A percentile compares a stretch with the other conserved stretches of the same genome.
Conservation (phyloP, 768 basidiomycete genomes). For the Piloderma croceum region DNA sequence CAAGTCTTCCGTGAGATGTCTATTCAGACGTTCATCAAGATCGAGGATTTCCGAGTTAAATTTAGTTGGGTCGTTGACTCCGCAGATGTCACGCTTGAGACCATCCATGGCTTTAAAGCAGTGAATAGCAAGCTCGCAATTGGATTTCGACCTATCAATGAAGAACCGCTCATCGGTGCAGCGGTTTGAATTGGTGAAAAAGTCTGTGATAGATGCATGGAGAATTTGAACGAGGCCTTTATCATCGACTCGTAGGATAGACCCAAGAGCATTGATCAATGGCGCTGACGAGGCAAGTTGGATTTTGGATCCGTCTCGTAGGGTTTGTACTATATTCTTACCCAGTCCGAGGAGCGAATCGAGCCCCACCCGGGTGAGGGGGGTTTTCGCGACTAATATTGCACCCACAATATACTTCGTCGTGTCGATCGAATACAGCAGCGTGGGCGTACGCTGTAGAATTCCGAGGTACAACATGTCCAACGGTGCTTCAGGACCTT, state of each 20-base stretch:
- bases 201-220: too few species aligned
- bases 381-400: constrained; percentile 3
- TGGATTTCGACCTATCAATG: too few species aligned
- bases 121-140: too few species aligned
- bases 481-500: constrained; percentile 2
- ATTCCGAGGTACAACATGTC: constrained; percentile 3
- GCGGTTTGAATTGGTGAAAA: too few species aligned
- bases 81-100: constrained; percentile 6
- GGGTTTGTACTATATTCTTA: too few species aligned
- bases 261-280: too few species aligned
- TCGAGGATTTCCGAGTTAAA: constrained; percentile 1
- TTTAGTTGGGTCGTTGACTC: background rate
- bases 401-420: constrained; percentile 3
- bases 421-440: background rate
- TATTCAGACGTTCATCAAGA: background rate
- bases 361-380: constrained; percentile 1
- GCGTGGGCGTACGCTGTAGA: background rate
- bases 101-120: constrained; percentile 1
- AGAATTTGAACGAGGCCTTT: too few species aligned
- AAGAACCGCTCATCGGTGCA: too few species aligned
- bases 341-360: constrained; percentile 4
- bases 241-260: too few species aligned
- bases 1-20: background rate
- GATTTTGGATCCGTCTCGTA: too few species aligned
- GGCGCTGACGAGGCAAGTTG: too few species aligned